These are phyloP conservation scores for Pinus taeda DNA, from an alignment of 75 land plant species.

Conservation along the genomic window DNA sequence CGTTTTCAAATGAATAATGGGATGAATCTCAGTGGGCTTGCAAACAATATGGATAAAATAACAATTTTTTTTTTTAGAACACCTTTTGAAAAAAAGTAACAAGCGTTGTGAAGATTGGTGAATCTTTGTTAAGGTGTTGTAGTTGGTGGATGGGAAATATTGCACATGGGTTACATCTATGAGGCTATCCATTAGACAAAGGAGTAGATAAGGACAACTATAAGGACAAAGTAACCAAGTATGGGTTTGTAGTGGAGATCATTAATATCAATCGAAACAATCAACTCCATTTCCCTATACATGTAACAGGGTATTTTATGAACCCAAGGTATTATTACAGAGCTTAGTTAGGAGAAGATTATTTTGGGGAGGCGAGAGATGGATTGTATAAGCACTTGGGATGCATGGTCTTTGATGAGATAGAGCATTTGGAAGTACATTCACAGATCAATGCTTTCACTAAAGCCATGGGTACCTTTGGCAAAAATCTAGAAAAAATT, in stretches of 20 bases:
- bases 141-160: conserved; percentile 20
- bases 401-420: too few species aligned
- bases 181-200: conserved; percentile 55
- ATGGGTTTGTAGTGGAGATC: not conserved
- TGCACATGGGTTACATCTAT: conserved; percentile 43
- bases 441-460: too few species aligned
- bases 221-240: conserved; percentile 39
- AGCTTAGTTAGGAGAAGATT: too few species aligned
- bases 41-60: conserved; percentile 33
- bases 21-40: conserved; percentile 25
- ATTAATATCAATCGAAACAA: too few species aligned
- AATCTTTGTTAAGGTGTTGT: conserved; percentile 36
- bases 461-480: too few species aligned
- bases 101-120: conserved; percentile 25
- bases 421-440: too few species aligned
- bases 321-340: too few species aligned
- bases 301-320: too few species aligned
- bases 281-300: too few species aligned
- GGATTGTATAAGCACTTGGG: too few species aligned
- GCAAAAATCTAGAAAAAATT: too few species aligned
- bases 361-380: too few species aligned
- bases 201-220: conserved; percentile 33
- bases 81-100: conserved; percentile 56
- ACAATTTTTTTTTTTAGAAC: conserved; percentile 15
- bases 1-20: conserved; percentile 53